These are phyloP conservation scores for Neurospora africana DNA, from an alignment of 495 filamentous ascomycete genomes.

Conservation along the genomic window DNA sequence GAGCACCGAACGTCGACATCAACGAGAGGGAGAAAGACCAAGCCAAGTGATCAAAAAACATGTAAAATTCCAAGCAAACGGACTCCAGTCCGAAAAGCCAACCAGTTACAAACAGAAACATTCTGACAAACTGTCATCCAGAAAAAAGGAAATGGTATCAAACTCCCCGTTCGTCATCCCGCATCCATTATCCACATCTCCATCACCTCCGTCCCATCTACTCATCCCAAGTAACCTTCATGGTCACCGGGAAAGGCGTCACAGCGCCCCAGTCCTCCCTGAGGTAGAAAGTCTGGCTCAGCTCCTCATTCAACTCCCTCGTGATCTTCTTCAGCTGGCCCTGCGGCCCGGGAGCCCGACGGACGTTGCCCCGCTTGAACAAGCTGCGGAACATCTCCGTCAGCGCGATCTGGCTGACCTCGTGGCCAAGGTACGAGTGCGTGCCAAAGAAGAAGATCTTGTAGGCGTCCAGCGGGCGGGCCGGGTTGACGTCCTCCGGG, in stretches of 20 bases:
- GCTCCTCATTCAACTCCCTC: slow-evolving; percentile 45
- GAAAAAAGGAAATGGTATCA: neutral
- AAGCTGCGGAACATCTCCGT: slow-evolving; percentile 58
- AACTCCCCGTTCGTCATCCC: neutral
- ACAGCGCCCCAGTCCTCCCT: slow-evolving; percentile 61
- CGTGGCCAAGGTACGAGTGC: slow-evolving; percentile 51
- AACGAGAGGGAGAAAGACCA: no score
- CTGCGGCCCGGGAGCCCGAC: slow-evolving; percentile 56
- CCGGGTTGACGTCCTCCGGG: slow-evolving; percentile 52
- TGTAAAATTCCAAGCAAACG: neutral
- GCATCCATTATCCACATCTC: neutral
- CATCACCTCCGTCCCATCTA: neutral
- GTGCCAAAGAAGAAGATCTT: slow-evolving; percentile 55
- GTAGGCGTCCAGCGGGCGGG: slow-evolving; percentile 58
- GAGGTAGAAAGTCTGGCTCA: slow-evolving; percentile 58
- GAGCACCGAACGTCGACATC: no score
- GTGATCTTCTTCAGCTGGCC: slow-evolving; percentile 65
- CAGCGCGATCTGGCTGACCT: slow-evolving; percentile 52
- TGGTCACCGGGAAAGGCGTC: slow-evolving; percentile 64
- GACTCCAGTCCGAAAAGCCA: neutral
- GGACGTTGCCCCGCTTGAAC: slow-evolving; percentile 52
- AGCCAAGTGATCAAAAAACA: neutral
- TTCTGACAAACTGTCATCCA: neutral
- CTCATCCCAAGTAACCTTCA: slow-evolving; percentile 45
- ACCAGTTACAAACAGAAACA: neutral